Base-by-base conservation (phyloP, 805 yeast species). In the Wickerhamomyces ciferrii region DNA sequence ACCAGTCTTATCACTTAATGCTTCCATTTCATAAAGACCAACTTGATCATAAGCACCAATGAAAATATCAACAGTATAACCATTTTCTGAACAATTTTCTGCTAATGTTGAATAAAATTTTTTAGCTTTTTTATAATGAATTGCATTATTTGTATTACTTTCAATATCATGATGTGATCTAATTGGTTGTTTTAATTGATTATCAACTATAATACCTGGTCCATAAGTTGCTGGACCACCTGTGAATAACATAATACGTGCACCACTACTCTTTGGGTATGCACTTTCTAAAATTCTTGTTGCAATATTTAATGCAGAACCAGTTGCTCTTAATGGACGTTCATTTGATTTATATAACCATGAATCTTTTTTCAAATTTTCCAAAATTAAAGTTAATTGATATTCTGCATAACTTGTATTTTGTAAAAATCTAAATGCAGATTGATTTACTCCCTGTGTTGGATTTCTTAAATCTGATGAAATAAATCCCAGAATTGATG, bases 1-100 rank as follows among this genome's bases (percentile, higher is more conserved):
- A 24, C 88, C 88, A 11, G 87, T 81, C 48, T 70, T 70, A 54
- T 73, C 70, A 43, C 79, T 67, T 11, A 82, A 62, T 15, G 72
- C 68, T 48, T 78, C 82, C 88, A 83, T 83, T 59, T 83, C 89
- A 51, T 66, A 75, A 29, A 83, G 65, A 0, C 89, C 89, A 39
- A 81, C 72, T 61, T 83, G 89, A 60, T 83, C 88, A 59, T 82
- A 82, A 13, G 83, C 73, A 15, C 88, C 88, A 47, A 80, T 74
- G 52, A 81, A 81, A 19, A 81, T 60, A 54, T 80, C 78, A 41
- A 81, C 67, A 6, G 81, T 68, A 45, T 79, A 74, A 1, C 87
- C 86, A 50, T 73, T 70, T 4, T 65, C 51, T 0, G 79, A 71
- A 20, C 79, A 68, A 17, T 57, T 59, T 23, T 68, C 66, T 3